Conservation (phyloP, 805 yeast genomes). For the Hanseniaspora lachancei region DNA sequence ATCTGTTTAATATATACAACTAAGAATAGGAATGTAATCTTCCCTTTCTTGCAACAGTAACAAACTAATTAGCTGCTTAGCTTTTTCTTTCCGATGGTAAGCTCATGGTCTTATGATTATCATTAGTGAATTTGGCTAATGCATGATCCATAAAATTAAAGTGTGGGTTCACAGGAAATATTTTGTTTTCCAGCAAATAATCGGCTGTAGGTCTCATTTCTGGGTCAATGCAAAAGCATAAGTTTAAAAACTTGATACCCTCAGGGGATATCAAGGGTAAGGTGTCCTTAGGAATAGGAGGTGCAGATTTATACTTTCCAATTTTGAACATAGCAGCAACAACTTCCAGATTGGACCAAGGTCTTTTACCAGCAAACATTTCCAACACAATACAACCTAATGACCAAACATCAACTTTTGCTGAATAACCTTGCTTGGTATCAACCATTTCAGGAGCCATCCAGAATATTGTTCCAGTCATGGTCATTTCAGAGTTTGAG, state of each 20-base stretch:
- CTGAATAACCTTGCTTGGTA: constrained; percentile 87
- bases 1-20: not conserved
- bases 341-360: constrained; percentile 93
- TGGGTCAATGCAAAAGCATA: constrained; percentile 69
- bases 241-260: constrained; percentile 59
- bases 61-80: not conserved
- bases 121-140: constrained; percentile 41
- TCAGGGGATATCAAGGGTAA: constrained; percentile 44
- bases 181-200: constrained; percentile 42
- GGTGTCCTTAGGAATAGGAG: constrained; percentile 92
- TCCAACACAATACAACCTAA: constrained; percentile 92
- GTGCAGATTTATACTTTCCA: constrained; percentile 78
- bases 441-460: constrained; percentile 99
- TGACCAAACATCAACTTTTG: constrained; percentile 97
- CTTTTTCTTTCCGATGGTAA: not conserved
- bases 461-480: constrained; percentile 98
- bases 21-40: not conserved
- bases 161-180: constrained; percentile 30
- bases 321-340: constrained; percentile 85
- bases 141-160: constrained; percentile 44
- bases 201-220: constrained; percentile 80
- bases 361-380: constrained; percentile 94
- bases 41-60: too few species aligned
- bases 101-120: constrained; percentile 26
- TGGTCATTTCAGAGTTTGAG: constrained; percentile 88